These are phyloP conservation scores for Aspergillus sojae DNA, from an alignment of 2,329 filamentous ascomycete species.

Conservation along the genomic window DNA sequence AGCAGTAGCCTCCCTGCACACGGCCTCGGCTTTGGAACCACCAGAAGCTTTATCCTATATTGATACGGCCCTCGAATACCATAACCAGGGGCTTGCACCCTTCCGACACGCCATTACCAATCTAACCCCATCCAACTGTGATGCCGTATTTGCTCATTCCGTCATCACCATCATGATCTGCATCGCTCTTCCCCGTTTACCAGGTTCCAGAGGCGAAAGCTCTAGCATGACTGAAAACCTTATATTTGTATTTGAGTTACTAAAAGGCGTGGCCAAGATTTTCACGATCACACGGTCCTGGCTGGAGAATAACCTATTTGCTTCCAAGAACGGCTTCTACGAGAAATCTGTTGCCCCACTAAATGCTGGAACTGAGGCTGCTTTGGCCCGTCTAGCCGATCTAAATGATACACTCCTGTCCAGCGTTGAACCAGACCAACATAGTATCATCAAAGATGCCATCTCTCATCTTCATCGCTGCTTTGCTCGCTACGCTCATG, in stretches of 20 bases:
- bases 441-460: slow-evolving; percentile 34
- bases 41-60: slow-evolving; percentile 37
- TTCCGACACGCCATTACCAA: slow-evolving; percentile 39
- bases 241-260: slow-evolving; percentile 37
- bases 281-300: slow-evolving; percentile 33
- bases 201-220: slow-evolving; percentile 30
- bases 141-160: slow-evolving; percentile 41
- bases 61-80: slow-evolving; percentile 40
- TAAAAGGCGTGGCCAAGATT: slow-evolving; percentile 41
- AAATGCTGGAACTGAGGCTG: slow-evolving; percentile 29
- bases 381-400: slow-evolving; percentile 29
- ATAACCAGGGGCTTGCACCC: slow-evolving; percentile 37
- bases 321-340: slow-evolving; percentile 48
- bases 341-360: slow-evolving; percentile 34
- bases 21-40: slow-evolving; percentile 35
- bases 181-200: slow-evolving; percentile 39
- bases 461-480: slow-evolving; percentile 32
- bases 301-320: slow-evolving; percentile 58
- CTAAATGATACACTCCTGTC: slow-evolving; percentile 34
- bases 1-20: slow-evolving; percentile 44
- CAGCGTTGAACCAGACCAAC: slow-evolving; percentile 28
- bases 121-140: slow-evolving; percentile 39
- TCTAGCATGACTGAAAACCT: slow-evolving; percentile 40
- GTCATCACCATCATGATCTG: slow-evolving; percentile 40
- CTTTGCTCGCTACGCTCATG: slow-evolving; percentile 29